A percentile compares a stretch with the other conserved stretches of the same genome.
These are phyloP conservation scores for Graphiopsis chlorocephala DNA, from an alignment of 2,329 filamentous ascomycete species.

Conservation along the genomic window DNA sequence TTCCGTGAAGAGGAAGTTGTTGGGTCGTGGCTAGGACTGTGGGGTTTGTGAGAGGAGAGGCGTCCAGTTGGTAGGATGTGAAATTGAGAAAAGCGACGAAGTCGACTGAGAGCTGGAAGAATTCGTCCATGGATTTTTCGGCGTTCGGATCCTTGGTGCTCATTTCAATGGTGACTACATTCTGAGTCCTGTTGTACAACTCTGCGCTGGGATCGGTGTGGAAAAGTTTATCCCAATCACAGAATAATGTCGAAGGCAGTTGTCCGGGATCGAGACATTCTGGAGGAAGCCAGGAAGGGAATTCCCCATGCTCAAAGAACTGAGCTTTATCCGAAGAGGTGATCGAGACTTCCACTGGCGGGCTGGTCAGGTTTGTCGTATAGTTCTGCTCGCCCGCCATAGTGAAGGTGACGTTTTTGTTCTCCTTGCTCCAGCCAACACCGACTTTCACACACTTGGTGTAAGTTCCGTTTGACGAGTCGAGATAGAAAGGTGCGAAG, in stretches of 20 bases:
- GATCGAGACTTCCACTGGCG: constrained; percentile 17
- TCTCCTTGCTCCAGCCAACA: constrained; percentile 23
- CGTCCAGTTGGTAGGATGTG: constrained; percentile 27
- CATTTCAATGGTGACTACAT: constrained; percentile 19
- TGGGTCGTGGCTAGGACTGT: constrained; percentile 18
- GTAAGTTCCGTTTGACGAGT: constrained; percentile 15
- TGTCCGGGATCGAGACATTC: constrained; percentile 15
- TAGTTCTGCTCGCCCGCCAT: constrained; percentile 18
- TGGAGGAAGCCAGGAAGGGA: constrained; percentile 17
- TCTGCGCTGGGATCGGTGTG: background rate
- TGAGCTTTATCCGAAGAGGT: constrained; percentile 25
- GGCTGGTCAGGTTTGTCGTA: background rate
- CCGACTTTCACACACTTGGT: constrained; percentile 28
- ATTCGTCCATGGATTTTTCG: background rate
- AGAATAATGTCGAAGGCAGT: background rate
- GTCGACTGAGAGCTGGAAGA: constrained; percentile 14
- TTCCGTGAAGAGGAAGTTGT: constrained; percentile 1
- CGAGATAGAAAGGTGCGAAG: background rate
- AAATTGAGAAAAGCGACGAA: constrained; percentile 21
- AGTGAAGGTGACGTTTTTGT: constrained; percentile 21
- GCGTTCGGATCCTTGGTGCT: background rate
- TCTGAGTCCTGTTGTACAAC: constrained; percentile 11
- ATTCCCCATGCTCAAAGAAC: constrained; percentile 20
- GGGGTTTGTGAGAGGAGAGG: constrained; percentile 23
- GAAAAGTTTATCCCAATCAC: constrained; percentile 22